Evolutionary conservation across 2,329 filamentous ascomycete species (phyloP), one percentile per base, ranked within the genome.

Genomic region (Claviceps sp.): DNA sequence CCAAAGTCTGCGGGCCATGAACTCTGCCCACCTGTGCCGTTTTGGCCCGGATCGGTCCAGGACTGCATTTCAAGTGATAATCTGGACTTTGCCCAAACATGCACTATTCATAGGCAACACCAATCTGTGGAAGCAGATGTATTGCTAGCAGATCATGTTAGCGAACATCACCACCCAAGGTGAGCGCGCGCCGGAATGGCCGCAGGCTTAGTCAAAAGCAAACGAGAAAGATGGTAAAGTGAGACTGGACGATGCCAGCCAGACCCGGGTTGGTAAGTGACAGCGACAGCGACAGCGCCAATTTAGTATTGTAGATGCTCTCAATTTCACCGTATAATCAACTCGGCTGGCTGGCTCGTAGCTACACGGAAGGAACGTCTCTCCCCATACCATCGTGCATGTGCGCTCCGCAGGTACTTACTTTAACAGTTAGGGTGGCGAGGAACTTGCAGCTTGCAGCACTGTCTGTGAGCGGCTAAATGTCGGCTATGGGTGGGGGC

Each of bases 11-110:
- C 53, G 52, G 64, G 62, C 68, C 68, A 70, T 42, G 63, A 62
- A 50, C 61, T 61, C 50, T 63, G 63, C 51, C 62, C 65, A 52
- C 67, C 64, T 50, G 63, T 58, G 58, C 66, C 68, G 50, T 62
- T 65, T 58, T 69, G 67, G 58, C 64, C 62, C 53, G 63, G 58
- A 52, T 61, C 62, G 42, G 66, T 57, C 68, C 68, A 71, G 54
- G 68, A 67, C 64, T 71, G 68, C 68, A 71, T 71, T 55, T 61
- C 64, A 61, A 54, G 46, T 53, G 57, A 55, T 56, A 56, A 52
- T 56, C 58, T 52, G 56, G 59, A 54, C 54, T 52, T 50, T 54
- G 46, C 14, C 30, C 53, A 55, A 59, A 53, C 55, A 59, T 55
- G 57, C 56, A 55, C 54, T 55, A 53, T 55, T 56, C 40, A 59